Conservation (phyloP, 2,329 filamentous ascomycete genomes). For the Aotearoamyces nothofagi region DNA sequence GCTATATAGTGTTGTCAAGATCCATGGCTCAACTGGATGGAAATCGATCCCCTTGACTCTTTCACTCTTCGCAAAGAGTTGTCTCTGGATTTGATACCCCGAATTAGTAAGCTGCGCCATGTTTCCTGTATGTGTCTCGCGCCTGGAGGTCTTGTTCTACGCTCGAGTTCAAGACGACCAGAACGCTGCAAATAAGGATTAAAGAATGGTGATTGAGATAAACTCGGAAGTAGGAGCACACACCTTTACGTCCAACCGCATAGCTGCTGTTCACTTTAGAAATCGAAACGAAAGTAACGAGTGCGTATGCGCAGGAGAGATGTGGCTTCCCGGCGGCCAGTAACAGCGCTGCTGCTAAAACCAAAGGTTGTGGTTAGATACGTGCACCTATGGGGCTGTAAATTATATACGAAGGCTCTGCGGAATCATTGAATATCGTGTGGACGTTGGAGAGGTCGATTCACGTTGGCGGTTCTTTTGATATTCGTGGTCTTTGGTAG, state of each 20-base stretch:
- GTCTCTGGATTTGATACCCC: slow-evolving; percentile 39
- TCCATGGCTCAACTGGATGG: slow-evolving; percentile 93
- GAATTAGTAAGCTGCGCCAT: slow-evolving; percentile 17
- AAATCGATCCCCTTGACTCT: slow-evolving; percentile 97
- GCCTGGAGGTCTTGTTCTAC: slow-evolving; percentile 3
- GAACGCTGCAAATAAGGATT: background rate
- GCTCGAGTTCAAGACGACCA: slow-evolving; percentile 2
- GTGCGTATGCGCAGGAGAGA: slow-evolving; percentile 3
- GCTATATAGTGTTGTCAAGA: slow-evolving; percentile 90
- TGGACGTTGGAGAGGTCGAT: too few species aligned
- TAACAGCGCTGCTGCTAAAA: too few species aligned
- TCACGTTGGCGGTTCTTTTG: too few species aligned
- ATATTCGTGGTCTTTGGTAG: slow-evolving; percentile 6
- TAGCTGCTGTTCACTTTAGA: slow-evolving; percentile 13
- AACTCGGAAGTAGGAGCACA: slow-evolving; percentile 9
- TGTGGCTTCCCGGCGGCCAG: slow-evolving; percentile 2
- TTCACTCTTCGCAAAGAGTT: slow-evolving; percentile 80
- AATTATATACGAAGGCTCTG: too few species aligned
- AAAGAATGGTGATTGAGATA: background rate
- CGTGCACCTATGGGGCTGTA: too few species aligned
- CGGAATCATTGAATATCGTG: too few species aligned
- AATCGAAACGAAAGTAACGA: slow-evolving; percentile 1
- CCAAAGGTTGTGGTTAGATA: too few species aligned
- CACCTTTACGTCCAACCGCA: slow-evolving; percentile 47
- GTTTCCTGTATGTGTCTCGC: slow-evolving; percentile 7